Conservation (phyloP, 768 basidiomycete genomes). For the Lentinula raphanica region DNA sequence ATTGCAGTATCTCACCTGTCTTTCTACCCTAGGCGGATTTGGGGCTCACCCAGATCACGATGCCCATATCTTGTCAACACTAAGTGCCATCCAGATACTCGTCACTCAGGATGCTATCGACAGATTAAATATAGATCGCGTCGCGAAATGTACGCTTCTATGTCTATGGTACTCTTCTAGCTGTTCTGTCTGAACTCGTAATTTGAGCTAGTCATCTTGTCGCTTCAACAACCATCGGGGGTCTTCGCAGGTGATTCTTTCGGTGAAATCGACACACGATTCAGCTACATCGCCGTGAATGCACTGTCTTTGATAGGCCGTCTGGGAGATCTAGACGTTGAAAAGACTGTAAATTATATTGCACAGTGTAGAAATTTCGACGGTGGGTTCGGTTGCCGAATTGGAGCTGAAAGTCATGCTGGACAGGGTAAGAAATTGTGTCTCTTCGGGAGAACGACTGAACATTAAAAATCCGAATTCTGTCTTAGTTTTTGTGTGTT, state of each 20-base stretch:
- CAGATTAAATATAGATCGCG: slow-evolving; percentile 60
- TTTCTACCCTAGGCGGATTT: slow-evolving; percentile 63
- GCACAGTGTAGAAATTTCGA: slow-evolving; percentile 85
- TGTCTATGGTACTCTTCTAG: background rate
- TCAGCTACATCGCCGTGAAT: slow-evolving; percentile 81
- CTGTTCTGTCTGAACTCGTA: background rate
- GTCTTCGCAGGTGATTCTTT: slow-evolving; percentile 86
- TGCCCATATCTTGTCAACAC: slow-evolving; percentile 78
- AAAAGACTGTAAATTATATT: slow-evolving; percentile 69
- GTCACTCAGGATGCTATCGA: slow-evolving; percentile 79
- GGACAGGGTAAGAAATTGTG: slow-evolving; percentile 65
- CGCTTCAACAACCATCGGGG: slow-evolving; percentile 81
- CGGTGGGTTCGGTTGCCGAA: slow-evolving; percentile 81
- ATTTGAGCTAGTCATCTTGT: slow-evolving; percentile 63
- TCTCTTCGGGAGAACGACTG: background rate
- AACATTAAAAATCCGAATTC: background rate
- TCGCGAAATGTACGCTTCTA: slow-evolving; percentile 61
- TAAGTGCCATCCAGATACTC: slow-evolving; percentile 91
- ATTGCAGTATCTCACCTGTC: background rate
- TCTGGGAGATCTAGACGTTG: slow-evolving; percentile 62
- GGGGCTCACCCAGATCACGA: slow-evolving; percentile 93
- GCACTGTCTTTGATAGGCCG: slow-evolving; percentile 77
- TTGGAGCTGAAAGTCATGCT: slow-evolving; percentile 91
- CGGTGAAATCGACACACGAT: slow-evolving; percentile 92
- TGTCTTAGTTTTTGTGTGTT: slow-evolving; percentile 77